Base-by-base conservation (phyloP, 371 early-diverging fungal genomes). In the Syncephalastrum contaminatum region DNA sequence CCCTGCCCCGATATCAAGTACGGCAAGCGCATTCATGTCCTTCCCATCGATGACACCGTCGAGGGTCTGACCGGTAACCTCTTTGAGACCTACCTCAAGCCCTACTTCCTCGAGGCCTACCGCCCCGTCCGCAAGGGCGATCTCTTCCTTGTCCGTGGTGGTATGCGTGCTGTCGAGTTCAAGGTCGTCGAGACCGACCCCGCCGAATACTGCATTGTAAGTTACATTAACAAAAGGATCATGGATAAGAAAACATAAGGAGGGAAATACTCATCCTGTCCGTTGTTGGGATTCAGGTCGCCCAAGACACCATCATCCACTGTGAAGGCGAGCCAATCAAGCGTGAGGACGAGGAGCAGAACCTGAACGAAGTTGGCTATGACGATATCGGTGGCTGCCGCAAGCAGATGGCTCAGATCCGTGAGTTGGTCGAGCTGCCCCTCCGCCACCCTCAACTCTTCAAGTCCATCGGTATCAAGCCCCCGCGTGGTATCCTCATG, bases 311-410 rank as follows among this genome's bases (percentile, higher is more conserved):
- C 12, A 89, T 92, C n/a, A 97, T 99, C 70, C 93, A 95, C 80
- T 94, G 91, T 67, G 98, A 98, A 70, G 99, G 97, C 53, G 97
- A 96, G 42, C 95, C 99, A 12, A 90, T 97, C 75, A 95, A 95
- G 81, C 94, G 99, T 57, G 99, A 99, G 72, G 96, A 99, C 62
- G 98, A 99, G 73, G 98, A 98, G 62, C 84, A 87, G 60, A 95
- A 91, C 62, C 85, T 96, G 48, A 91, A 89, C 66, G 92, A 90
- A 63, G 93, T 99, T 52, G 99, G 99, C 51, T 99, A 99, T 74
- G 99, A 99, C 70, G 98, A 99, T 73, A 93, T 99, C 80, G 99
- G 99, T 72, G 99, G 99, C 57, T 92, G 92, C 73, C 92, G 99
- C 67, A 97, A 94, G 73, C 99, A 99, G 75, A 91, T 99, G 88